Conservation (phyloP, 352 stramenopile species). For the Pythium biforme region DNA sequence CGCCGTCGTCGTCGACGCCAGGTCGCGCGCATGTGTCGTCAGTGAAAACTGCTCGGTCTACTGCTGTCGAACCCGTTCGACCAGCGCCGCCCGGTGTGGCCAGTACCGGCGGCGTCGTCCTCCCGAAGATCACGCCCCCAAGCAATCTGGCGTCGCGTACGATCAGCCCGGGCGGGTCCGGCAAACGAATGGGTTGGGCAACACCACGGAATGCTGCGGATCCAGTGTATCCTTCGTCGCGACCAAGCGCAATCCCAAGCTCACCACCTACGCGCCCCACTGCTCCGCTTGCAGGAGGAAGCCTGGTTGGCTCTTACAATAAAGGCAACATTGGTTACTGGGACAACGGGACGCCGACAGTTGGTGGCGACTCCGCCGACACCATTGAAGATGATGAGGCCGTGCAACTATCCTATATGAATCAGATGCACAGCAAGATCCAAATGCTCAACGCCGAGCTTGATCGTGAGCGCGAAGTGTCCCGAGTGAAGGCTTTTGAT, state of each 20-base stretch:
- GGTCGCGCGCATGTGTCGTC: conserved; percentile 10
- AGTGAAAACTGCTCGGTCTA: conserved; percentile 11
- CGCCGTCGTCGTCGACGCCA: conserved; percentile 1
- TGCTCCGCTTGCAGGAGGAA: neutral
- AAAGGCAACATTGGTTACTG: conserved; percentile 15
- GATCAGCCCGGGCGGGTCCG: neutral
- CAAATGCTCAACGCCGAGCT: conserved; percentile 46
- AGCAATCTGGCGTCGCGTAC: neutral
- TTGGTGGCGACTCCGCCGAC: neutral
- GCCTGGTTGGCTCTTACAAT: neutral
- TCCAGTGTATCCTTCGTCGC: conserved; percentile 1
- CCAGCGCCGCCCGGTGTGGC: neutral
- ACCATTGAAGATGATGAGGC: conserved; percentile 31
- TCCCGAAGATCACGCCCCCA: conserved; percentile 26
- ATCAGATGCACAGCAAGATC: conserved; percentile 69
- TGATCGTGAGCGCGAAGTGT: conserved; percentile 29
- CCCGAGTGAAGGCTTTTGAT: neutral
- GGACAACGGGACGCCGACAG: conserved; percentile 21
- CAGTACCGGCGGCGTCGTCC: conserved; percentile 11
- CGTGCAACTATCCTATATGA: conserved; percentile 60
- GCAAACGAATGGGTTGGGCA: conserved; percentile 39
- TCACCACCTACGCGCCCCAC: neutral
- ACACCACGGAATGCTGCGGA: conserved; percentile 32
- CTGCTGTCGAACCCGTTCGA: conserved; percentile 2
- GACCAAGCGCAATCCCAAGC: conserved; percentile 1